Conservation (phyloP, 192 early-diverging fungal species). For the Phlyctochytrium arcticum region DNA sequence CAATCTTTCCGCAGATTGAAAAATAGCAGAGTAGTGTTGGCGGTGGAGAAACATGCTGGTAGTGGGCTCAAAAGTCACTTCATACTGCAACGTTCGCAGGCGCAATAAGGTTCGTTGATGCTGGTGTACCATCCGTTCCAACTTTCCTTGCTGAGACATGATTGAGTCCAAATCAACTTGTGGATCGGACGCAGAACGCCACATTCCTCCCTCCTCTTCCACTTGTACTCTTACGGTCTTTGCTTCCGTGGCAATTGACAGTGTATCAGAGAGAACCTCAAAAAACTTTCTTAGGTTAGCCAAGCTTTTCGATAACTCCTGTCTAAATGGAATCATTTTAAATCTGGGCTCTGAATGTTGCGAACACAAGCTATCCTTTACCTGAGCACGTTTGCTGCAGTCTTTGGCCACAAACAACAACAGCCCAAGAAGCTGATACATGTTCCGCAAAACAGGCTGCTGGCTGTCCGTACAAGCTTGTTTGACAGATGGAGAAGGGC, state of each 20-base stretch:
- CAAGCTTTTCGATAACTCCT: constrained; percentile 9
- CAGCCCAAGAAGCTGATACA: constrained; percentile 19
- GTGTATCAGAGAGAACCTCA: constrained; percentile 8
- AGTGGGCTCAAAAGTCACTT: constrained; percentile 9
- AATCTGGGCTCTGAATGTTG: too few species aligned
- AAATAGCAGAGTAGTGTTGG: not conserved
- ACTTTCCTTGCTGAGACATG: not conserved
- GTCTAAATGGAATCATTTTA: not conserved
- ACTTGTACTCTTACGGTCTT: not conserved
- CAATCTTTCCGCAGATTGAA: constrained; percentile 12
- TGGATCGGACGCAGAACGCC: not conserved
- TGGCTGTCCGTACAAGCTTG: constrained; percentile 2
- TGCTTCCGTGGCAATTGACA: constrained; percentile 1
- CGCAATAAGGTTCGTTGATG: constrained; percentile 15
- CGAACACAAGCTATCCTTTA: too few species aligned
- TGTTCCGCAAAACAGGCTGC: constrained; percentile 5
- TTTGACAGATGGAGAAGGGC: not conserved
- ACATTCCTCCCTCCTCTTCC: not conserved
- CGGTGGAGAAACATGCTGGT: constrained; percentile 12
- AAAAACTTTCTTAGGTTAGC: constrained; percentile 11
- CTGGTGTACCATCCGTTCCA: constrained; percentile 1
- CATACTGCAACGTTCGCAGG: constrained; percentile 4
- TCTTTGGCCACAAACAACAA: constrained; percentile 6
- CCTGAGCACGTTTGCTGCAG: constrained; percentile 15
- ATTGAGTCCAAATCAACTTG: not conserved